Base-by-base conservation (phyloP, 2,329 filamentous ascomycete species). In the Xylariomycetidae sp. region DNA sequence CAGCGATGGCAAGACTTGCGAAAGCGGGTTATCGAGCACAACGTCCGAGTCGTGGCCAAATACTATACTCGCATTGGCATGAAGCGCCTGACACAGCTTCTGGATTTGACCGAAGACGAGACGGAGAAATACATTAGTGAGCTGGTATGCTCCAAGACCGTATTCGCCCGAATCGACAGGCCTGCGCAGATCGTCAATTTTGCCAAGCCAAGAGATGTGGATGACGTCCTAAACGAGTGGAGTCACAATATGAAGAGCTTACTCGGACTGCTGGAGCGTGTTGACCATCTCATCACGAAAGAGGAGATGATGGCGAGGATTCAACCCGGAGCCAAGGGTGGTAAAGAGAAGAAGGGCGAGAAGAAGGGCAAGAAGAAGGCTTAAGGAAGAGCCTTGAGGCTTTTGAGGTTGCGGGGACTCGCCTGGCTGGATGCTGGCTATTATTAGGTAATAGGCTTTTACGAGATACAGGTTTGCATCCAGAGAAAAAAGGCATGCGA, bases 261-360 rank as follows among this genome's bases (percentile, higher is more conserved):
- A 51, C 66, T 95, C 46, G 88, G 87, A 9, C 66, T 90, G 35
- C 58, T 95, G 56, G 88, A 95, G 72, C 77, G 88, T 44, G 94
- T 98, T 41, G 92, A 98, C 58, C 92, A 98, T 62, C 72, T 98
- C 53, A 98, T 98, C 56, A 98, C 94, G 35, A 97, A 97, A 74
- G 92, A 98, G 67, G 92, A 98, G 73, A 98, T 98, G 92, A 98
- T 98, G 92, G 92, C 92, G 25, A 77, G 89, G 39, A 97, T 98
- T 53, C 83, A 92, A 62, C 87, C 87, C 5, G 70, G 58, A 6
- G 66, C 63, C 22, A 63, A 67, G 53, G 54, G 54, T 13, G 47
- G 48, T 12, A 63, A 64, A 49, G 62, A 59, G 33, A 60, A 61
- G 43, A 57, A 57, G 12, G 63, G 65, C 49, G 62, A 59, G 33